A percentile compares a stretch with the other conserved stretches of the same genome.
Conservation (phyloP, 225 moss, liverwort and hornwort genomes). For the Sphagnum tenellum region DNA sequence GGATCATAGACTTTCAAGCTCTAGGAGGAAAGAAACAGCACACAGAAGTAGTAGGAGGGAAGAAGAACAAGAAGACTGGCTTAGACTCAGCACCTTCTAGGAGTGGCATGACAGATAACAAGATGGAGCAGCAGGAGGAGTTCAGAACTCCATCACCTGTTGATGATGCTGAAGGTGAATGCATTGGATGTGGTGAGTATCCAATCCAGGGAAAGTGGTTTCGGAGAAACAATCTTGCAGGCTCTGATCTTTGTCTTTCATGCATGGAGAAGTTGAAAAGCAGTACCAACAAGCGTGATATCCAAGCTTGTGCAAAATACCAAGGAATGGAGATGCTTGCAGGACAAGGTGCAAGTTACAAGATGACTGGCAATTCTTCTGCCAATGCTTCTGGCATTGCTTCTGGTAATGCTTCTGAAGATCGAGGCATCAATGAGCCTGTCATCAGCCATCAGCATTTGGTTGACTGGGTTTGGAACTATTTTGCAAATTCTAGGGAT, state of each 20-base stretch:
- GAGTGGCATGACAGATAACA: constrained; percentile 6
- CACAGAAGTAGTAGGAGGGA: background rate
- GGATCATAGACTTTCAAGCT: constrained; percentile 66
- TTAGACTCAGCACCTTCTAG: constrained; percentile 26
- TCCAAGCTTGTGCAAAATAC: constrained; percentile 25
- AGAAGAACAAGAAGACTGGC: constrained; percentile 1
- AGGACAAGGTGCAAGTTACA: no score
- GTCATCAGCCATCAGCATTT: constrained; percentile 44
- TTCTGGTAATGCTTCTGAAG: background rate
- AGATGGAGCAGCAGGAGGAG: constrained; percentile 3
- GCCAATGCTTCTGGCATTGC: background rate
- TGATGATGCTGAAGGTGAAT: constrained; percentile 25
- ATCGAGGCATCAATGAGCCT: background rate
- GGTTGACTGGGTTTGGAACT: constrained; percentile 81
- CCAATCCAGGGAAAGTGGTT: constrained; percentile 27
- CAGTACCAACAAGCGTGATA: constrained; percentile 16
- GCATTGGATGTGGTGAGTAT: constrained; percentile 40
- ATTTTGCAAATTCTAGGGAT: constrained; percentile 39
- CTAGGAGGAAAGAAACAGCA: constrained; percentile 19
- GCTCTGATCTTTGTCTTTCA: constrained; percentile 28
- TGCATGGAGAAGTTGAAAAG: constrained; percentile 42
- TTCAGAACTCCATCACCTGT: constrained; percentile 22
- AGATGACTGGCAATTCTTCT: background rate
- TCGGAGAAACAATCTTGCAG: constrained; percentile 14
- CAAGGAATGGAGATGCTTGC: constrained; percentile 7